Evolutionary conservation across 202 grass and related monocot genomes (phyloP), one percentile per base, ranked within the genome.

Genomic region (Zizania palustris): DNA sequence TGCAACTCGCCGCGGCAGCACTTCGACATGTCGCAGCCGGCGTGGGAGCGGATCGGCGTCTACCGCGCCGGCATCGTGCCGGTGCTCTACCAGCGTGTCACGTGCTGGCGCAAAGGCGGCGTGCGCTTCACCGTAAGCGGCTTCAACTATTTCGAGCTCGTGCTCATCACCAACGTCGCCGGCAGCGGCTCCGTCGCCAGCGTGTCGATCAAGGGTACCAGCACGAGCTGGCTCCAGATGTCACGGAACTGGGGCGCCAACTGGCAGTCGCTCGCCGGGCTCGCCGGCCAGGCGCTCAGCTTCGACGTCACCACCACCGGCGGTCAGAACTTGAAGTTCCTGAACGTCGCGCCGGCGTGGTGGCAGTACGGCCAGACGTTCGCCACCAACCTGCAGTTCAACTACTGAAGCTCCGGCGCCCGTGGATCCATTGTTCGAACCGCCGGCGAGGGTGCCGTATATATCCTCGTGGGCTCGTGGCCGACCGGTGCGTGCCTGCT

Each of bases 241-340:
- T 50, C 64, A 0, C 46, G 88, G 65, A 97, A 97, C 77, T 97
- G 89, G 94, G 94, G 91, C 15, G 88, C 88, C 6, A 90, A 97
- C 73, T 94, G 87, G 84, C 90, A 91, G 74, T 72, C 71, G 6
- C 87, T 86, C 14, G 3, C 67, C 19, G 63, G 51, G 1, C 88
- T 97, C 46, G 44, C 2, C 16, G 74, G 80, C 1, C 93, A 93
- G 40, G 14, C 55, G 13, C 74, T 91, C 56, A 83, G 86, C 56
- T 91, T 91, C 75, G 40, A 60, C 57, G 70, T 93, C 6, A 88
- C 62, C 2, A 66, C 21, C 63, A 79, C 80, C 46, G 93, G 92
- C 40, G 79, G 80, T 15, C 81, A 91, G 77, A 71, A 73, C 72
- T 33, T 93, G 0, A 21, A 80, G 35, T 83, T 90, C 76, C 33